These are phyloP conservation scores for Saccharomyces eubayanus DNA, from an alignment of 805 yeast species.

Conservation along the genomic window DNA sequence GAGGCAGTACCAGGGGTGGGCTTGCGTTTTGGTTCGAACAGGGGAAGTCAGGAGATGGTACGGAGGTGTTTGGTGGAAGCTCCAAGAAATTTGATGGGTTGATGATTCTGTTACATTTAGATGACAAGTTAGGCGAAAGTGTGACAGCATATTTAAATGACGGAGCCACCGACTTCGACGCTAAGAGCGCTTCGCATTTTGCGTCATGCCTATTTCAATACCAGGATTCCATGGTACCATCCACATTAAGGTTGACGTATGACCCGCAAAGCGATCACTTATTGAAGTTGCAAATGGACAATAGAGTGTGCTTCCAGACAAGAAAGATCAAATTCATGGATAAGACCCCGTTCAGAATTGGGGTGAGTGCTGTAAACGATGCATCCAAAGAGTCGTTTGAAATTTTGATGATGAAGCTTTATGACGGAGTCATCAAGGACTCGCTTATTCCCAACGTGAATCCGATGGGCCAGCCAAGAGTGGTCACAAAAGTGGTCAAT, in stretches of 20 bases:
- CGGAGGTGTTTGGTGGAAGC: constrained; percentile 41
- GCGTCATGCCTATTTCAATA: constrained; percentile 53
- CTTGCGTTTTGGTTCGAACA: constrained; percentile 48
- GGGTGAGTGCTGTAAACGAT: constrained; percentile 44
- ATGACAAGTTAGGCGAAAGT: constrained; percentile 40
- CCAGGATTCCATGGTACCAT: constrained; percentile 64
- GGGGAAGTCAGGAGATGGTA: constrained; percentile 9
- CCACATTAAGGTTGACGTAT: constrained; percentile 60
- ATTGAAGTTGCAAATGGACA: constrained; percentile 61
- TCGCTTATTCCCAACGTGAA: constrained; percentile 51
- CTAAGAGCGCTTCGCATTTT: constrained; percentile 31
- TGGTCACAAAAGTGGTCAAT: constrained; percentile 35
- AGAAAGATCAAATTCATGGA: constrained; percentile 41
- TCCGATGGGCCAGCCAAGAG: constrained; percentile 38
- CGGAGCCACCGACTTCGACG: constrained; percentile 35
- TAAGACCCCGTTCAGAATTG: constrained; percentile 36
- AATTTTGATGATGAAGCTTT: constrained; percentile 49
- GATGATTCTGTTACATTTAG: constrained; percentile 48
- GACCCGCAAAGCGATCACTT: constrained; percentile 34
- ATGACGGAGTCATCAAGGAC: constrained; percentile 45
- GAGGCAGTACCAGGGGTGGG: constrained; percentile 47
- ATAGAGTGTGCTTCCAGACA: constrained; percentile 62
- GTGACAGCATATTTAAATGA: constrained; percentile 55
- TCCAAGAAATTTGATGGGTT: constrained; percentile 56
- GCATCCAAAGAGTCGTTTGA: constrained; percentile 49